phyloP scores from a whole-genome alignment of 768 basidiomycete species.

The Boletus vermiculosoides region DNA sequence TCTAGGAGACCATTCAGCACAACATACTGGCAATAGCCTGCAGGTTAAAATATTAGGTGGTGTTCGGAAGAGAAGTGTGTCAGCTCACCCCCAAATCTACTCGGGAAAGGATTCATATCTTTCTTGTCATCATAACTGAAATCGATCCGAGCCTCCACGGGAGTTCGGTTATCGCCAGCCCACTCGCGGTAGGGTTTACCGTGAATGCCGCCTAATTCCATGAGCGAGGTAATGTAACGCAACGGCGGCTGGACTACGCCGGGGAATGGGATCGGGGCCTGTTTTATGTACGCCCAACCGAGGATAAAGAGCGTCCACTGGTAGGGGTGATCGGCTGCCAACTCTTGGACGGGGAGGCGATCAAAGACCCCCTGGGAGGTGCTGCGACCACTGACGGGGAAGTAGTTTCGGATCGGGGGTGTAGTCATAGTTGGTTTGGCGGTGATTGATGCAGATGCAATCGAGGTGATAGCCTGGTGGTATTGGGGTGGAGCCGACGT shows the following conservation, averaged over 20 bases:
- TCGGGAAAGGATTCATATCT: constrained; percentile 26
- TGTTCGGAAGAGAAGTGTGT: background rate
- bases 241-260: constrained; percentile 16
- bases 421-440: background rate
- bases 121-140: constrained; percentile 23
- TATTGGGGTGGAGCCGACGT: background rate
- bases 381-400: constrained; percentile 22
- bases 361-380: constrained; percentile 15
- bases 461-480: background rate
- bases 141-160: constrained; percentile 12
- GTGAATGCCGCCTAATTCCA: constrained; percentile 27
- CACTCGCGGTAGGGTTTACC: constrained; percentile 28
- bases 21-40: constrained; percentile 31
- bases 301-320: constrained; percentile 31
- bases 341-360: constrained; percentile 24
- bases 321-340: constrained; percentile 18
- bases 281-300: constrained; percentile 17
- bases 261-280: constrained; percentile 10
- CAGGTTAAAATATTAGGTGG: background rate
- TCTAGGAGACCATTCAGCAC: background rate
- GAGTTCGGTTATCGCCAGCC: constrained; percentile 21
- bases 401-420: constrained; percentile 7
- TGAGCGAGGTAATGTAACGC: constrained; percentile 6
- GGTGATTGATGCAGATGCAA: background rate
- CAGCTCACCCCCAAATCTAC: constrained; percentile 26